Evolutionary conservation across 805 yeast genomes (phyloP), one percentile per base, ranked within the genome.

Genomic region (Schwanniomyces pseudopolymorphus): DNA sequence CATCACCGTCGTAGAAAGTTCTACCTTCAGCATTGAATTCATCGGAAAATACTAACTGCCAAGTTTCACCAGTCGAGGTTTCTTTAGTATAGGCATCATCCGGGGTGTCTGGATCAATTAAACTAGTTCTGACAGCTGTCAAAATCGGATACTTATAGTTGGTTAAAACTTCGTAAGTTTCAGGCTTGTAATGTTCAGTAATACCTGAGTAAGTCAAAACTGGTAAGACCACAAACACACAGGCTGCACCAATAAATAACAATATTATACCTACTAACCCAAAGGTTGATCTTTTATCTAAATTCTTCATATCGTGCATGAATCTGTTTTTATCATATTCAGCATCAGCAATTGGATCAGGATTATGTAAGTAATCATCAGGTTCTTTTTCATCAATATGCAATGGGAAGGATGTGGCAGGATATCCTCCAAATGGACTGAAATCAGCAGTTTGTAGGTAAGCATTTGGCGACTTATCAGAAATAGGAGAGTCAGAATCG

Each of bases 391-490:
- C 98, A 49, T 92, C 97, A 52, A 94, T 83, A 56, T 80, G 85
- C 47, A 92, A 72, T 1, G 99, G 99, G 70, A 92, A 92, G 4
- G 89, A 83, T 14, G 90, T 77, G 7, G 96, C 95, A 0, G 99
- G 98, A 66, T 88, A 92, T 13, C 98, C 98, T 43, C 98, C 99
- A 69, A 92, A 92, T 2, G 98, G 99, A 40, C 87, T 81, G 54
- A 84, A 83, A 58, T 86, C 94, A 19, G 67, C 57, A 19, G 83
- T 78, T 57, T 77, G 83, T 14, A 61, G 54, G 40, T 70, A 65
- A 5, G 72, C 72, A 47, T 60, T 63, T 6, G 59, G 43, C 13
- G 56, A 54, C 19, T 51, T 56, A 35, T 52, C 53, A 3, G 62
- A 54, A 20, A 55, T 52, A 13, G 65, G 51, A 22, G 58, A 50